phyloP scores from a whole-genome alignment of 495 filamentous ascomycete genomes.

The Penicillium roqueforti region DNA sequence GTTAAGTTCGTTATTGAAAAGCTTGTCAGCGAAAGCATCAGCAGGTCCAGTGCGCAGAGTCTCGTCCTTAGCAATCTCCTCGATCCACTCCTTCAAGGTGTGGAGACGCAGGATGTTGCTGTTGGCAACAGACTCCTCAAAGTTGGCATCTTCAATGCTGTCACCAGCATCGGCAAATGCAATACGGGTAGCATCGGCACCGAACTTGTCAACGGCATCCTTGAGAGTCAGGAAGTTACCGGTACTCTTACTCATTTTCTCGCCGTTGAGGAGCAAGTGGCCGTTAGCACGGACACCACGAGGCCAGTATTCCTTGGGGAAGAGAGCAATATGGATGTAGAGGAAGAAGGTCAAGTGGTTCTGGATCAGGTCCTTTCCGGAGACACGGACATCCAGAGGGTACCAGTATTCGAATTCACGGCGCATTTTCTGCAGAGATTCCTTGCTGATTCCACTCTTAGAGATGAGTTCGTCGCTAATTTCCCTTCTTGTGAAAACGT shows the following conservation, averaged over 20 bases:
- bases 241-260: conserved; percentile 95
- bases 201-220: conserved; percentile 85
- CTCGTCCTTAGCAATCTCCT: conserved; percentile 71
- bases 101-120: conserved; percentile 81
- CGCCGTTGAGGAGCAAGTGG: conserved; percentile 87
- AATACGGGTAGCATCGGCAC: conserved; percentile 86
- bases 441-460: conserved; percentile 64
- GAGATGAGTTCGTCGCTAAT: conserved; percentile 58
- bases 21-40: conserved; percentile 75
- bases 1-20: conserved; percentile 95
- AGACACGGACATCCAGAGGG: conserved; percentile 79
- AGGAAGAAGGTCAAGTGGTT: conserved; percentile 96
- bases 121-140: conserved; percentile 92
- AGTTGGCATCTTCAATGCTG: conserved; percentile 93
- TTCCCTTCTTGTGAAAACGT: conserved; percentile 69
- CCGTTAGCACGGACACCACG: conserved; percentile 80
- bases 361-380: conserved; percentile 81
- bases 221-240: conserved; percentile 94
- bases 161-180: conserved; percentile 94
- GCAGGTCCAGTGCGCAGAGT: conserved; percentile 68
- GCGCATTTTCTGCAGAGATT: conserved; percentile 69
- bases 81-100: conserved; percentile 87
- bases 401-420: conserved; percentile 97
- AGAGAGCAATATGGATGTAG: conserved; percentile 90
- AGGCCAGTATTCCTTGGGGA: conserved; percentile 83